A percentile compares a stretch with the other conserved stretches of the same genome.
Conservation (phyloP, 306 rosid genomes). For the Carpinus viminea region DNA sequence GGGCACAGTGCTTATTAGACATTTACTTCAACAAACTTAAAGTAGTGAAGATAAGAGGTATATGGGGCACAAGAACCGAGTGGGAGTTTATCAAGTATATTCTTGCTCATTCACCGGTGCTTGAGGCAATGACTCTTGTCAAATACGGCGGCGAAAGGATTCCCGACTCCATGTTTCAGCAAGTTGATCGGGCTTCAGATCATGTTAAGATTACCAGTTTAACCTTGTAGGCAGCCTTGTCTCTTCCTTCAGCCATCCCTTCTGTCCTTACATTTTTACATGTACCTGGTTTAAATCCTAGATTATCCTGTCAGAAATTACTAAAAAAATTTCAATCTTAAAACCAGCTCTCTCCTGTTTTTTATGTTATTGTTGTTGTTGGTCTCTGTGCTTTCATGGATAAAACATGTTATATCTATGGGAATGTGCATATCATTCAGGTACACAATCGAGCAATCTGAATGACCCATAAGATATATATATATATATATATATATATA, state of each 20-base stretch:
- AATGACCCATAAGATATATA: no score
- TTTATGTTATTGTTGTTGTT: no score
- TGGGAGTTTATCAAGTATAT: constrained; percentile 2
- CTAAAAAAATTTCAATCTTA: no score
- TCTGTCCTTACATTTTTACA: background rate
- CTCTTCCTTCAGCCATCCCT: background rate
- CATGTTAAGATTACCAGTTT: constrained; percentile 16
- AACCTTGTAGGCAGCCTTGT: background rate
- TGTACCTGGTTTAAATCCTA: background rate
- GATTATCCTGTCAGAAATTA: no score
- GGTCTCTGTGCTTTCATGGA: no score
- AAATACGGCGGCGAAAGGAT: background rate
- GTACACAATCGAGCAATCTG: no score
- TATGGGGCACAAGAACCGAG: background rate
- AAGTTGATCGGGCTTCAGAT: background rate
- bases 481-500: no score
- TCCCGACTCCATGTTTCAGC: background rate
- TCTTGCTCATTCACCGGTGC: constrained; percentile 22
- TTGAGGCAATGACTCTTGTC: constrained; percentile 10
- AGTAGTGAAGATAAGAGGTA: constrained; percentile 20
- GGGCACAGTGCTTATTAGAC: background rate
- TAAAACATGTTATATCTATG: no score
- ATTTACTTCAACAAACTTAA: constrained; percentile 16
- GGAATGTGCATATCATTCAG: no score
- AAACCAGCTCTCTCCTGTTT: no score